Percentiles rank a stretch among this genome's conserved stretches.
These are phyloP conservation scores for Russula emetica DNA, from an alignment of 768 basidiomycete genomes.

Conservation along the genomic window DNA sequence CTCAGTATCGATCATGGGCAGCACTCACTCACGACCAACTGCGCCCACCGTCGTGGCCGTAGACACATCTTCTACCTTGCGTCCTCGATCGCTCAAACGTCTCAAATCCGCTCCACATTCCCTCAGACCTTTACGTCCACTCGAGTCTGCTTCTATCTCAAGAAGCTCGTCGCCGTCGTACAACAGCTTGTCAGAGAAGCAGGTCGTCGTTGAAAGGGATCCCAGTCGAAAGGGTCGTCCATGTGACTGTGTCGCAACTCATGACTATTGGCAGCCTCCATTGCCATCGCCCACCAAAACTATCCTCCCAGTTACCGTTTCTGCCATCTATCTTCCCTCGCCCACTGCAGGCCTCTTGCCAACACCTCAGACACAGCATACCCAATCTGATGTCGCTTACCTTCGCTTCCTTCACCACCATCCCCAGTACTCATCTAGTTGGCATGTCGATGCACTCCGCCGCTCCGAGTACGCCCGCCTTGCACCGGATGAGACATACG, in stretches of 20 bases:
- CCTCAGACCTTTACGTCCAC: constrained; percentile 12
- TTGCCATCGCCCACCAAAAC: constrained; percentile 1
- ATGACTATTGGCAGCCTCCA: background rate
- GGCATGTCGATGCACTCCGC: constrained; percentile 66
- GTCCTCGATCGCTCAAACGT: constrained; percentile 23
- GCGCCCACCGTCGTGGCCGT: background rate
- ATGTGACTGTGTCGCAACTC: constrained; percentile 5
- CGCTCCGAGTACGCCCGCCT: constrained; percentile 48
- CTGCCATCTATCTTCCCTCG: constrained; percentile 21
- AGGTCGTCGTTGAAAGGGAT: constrained; percentile 8
- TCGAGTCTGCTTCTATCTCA: constrained; percentile 11
- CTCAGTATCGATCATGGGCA: constrained; percentile 13
- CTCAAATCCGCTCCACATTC: constrained; percentile 25
- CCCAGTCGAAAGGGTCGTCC: constrained; percentile 1
- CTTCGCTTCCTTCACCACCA: constrained; percentile 28
- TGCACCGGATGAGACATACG: constrained; percentile 65
- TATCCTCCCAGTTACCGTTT: constrained; percentile 4
- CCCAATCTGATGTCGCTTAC: constrained; percentile 20
- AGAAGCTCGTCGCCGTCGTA: constrained; percentile 17
- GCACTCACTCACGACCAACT: constrained; percentile 10
- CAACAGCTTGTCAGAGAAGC: constrained; percentile 25
- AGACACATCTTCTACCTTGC: constrained; percentile 10
- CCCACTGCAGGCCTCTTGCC: constrained; percentile 25
- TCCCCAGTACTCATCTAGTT: constrained; percentile 61
- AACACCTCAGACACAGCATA: background rate